Evolutionary conservation across 352 stramenopile species (phyloP).

Genomic region (Pythium aristosporum): DNA sequence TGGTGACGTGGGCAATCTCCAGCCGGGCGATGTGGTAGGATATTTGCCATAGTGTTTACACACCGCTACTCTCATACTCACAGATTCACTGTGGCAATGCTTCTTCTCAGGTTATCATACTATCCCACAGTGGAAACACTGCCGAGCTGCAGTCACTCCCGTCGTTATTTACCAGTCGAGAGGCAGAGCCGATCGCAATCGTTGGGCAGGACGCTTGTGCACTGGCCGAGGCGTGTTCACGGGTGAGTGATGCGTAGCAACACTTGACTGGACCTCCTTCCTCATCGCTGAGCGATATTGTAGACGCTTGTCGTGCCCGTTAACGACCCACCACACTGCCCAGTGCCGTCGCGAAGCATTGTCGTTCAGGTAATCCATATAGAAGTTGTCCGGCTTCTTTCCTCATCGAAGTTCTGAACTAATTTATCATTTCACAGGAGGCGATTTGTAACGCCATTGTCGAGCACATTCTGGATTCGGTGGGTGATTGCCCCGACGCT

Average conservation of each 20-base stretch:
- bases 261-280: background rate
- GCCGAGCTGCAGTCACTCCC: slow-evolving; percentile 59
- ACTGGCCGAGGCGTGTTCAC: slow-evolving; percentile 22
- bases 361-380: slow-evolving; percentile 52
- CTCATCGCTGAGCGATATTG: background rate
- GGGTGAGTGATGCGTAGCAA: slow-evolving; percentile 1
- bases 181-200: slow-evolving; percentile 49
- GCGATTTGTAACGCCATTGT: slow-evolving; percentile 73
- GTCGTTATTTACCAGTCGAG: slow-evolving; percentile 35
- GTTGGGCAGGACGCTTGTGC: slow-evolving; percentile 40
- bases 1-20: slow-evolving; percentile 71
- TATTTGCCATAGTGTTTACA: background rate
- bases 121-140: slow-evolving; percentile 76
- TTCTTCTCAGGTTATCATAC: slow-evolving; percentile 43
- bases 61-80: background rate
- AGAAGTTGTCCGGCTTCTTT: background rate
- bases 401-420: background rate
- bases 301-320: slow-evolving; percentile 49
- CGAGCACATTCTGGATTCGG: slow-evolving; percentile 48
- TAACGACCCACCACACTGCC: slow-evolving; percentile 43
- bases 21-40: slow-evolving; percentile 53
- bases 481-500: slow-evolving; percentile 27
- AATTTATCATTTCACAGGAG: slow-evolving; percentile 35
- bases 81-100: background rate
- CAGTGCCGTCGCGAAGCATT: slow-evolving; percentile 77